phyloP scores from a whole-genome alignment of 2,329 filamentous ascomycete species.

The Paecilomyces sp. region DNA sequence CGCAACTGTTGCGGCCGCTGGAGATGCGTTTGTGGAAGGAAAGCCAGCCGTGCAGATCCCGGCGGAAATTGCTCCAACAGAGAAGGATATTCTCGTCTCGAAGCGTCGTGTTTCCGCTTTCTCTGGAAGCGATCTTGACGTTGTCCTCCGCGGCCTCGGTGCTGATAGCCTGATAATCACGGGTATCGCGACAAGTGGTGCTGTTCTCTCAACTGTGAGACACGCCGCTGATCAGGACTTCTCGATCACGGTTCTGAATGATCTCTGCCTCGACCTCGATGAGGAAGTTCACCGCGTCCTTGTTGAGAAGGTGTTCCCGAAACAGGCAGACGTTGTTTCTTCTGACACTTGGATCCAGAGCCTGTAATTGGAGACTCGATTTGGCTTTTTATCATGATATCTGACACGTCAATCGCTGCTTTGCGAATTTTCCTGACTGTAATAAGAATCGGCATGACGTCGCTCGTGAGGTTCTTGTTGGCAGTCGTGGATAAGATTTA shows the following conservation, averaged over 20 bases:
- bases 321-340: constrained; percentile 19
- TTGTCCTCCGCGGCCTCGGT: constrained; percentile 22
- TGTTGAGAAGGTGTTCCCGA: constrained; percentile 25
- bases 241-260: constrained; percentile 23
- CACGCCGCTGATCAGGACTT: constrained; percentile 31
- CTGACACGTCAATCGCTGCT: no score
- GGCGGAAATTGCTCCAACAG: constrained; percentile 9
- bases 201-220: constrained; percentile 30
- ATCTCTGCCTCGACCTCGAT: constrained; percentile 29
- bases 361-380: background rate
- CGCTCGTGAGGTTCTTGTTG: no score
- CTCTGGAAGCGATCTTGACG: constrained; percentile 25
- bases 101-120: constrained; percentile 33
- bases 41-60: constrained; percentile 13
- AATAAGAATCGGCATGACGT: no score
- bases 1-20: constrained; percentile 6
- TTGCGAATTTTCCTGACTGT: no score
- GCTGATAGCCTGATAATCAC: constrained; percentile 23
- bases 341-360: constrained; percentile 20
- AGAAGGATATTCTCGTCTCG: constrained; percentile 22
- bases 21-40: constrained; percentile 17
- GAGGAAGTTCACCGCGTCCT: constrained; percentile 25
- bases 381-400: no score
- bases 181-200: constrained; percentile 28
- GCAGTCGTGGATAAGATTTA: no score